Conservation (phyloP, 2,329 filamentous ascomycete species). For the Phialophora verrucosa region DNA sequence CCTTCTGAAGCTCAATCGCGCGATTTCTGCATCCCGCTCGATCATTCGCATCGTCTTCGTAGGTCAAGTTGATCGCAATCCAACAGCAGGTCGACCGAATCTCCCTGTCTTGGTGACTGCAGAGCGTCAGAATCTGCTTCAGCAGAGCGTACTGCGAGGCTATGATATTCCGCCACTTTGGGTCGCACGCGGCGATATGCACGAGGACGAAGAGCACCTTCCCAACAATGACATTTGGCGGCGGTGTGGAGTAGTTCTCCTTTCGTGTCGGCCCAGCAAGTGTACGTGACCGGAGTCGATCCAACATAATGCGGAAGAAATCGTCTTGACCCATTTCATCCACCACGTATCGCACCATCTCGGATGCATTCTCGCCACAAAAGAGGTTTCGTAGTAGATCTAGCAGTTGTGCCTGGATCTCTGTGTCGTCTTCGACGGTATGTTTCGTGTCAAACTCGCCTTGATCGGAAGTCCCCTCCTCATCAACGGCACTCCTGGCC, state of each 20-base stretch:
- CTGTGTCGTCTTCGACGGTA: conserved; percentile 76
- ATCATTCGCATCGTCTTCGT: conserved; percentile 72
- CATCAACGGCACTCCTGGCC: not conserved
- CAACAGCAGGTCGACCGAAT: conserved; percentile 82
- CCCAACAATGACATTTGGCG: conserved; percentile 69
- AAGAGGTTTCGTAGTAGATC: conserved; percentile 91
- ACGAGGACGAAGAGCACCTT: conserved; percentile 82
- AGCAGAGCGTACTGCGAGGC: conserved; percentile 78
- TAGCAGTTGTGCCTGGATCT: conserved; percentile 88
- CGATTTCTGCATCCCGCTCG: conserved; percentile 63
- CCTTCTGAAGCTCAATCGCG: conserved; percentile 68
- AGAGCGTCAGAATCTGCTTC: conserved; percentile 72
- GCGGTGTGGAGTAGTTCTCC: conserved; percentile 43
- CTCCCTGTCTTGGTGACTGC: conserved; percentile 72
- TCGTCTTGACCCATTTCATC: conserved; percentile 74
- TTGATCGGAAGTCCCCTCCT: conserved; percentile 57
- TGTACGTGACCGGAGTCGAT: conserved; percentile 71
- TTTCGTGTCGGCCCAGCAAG: conserved; percentile 37
- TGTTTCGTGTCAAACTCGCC: conserved; percentile 67
- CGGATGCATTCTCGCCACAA: conserved; percentile 64
- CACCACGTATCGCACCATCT: conserved; percentile 86
- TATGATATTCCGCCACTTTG: conserved; percentile 77
- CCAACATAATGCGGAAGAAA: conserved; percentile 79
- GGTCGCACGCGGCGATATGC: conserved; percentile 82
- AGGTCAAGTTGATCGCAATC: conserved; percentile 84